phyloP scores from a whole-genome alignment of 345 rosid genomes.

The Iberis pinnata region DNA sequence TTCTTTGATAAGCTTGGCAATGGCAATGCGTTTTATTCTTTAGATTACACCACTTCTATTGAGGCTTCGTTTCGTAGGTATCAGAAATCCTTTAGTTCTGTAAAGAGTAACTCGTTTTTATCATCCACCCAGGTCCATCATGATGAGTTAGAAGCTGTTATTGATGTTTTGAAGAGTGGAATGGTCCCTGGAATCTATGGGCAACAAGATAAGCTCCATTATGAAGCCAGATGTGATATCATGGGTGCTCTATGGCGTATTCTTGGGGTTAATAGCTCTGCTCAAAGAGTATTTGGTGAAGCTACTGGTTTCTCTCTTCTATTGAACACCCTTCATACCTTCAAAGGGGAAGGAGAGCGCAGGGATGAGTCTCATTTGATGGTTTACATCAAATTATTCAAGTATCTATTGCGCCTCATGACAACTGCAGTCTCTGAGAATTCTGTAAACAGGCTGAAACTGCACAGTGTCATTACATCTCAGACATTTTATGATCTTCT shows the following conservation, averaged over 20 bases:
- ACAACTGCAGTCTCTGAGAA: constrained; percentile 81
- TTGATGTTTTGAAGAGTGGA: constrained; percentile 94
- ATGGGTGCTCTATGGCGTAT: constrained; percentile 98
- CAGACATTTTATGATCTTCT: constrained; percentile 90
- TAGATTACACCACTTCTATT: too few species aligned
- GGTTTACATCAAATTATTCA: constrained; percentile 63
- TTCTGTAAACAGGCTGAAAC: constrained; percentile 72
- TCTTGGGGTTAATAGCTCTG: constrained; percentile 71
- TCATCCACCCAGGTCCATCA: constrained; percentile 70
- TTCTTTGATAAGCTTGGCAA: constrained; percentile 8
- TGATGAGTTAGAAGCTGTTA: constrained; percentile 80
- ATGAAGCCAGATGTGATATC: constrained; percentile 91
- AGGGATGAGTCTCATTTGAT: constrained; percentile 47
- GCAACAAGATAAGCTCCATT: constrained; percentile 77
- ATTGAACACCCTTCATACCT: constrained; percentile 80
- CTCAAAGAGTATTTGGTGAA: constrained; percentile 92
- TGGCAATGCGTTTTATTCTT: too few species aligned
- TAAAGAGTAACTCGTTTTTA: constrained; percentile 11
- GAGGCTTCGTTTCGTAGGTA: constrained; percentile 5
- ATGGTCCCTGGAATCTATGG: constrained; percentile 87
- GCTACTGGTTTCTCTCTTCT: constrained; percentile 96
- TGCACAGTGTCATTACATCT: constrained; percentile 71
- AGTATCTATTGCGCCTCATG: constrained; percentile 76
- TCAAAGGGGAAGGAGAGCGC: constrained; percentile 60
- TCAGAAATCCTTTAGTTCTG: constrained; percentile 5